Conservation (phyloP, 73 alveolate genomes). For the Halteria grandinella region DNA sequence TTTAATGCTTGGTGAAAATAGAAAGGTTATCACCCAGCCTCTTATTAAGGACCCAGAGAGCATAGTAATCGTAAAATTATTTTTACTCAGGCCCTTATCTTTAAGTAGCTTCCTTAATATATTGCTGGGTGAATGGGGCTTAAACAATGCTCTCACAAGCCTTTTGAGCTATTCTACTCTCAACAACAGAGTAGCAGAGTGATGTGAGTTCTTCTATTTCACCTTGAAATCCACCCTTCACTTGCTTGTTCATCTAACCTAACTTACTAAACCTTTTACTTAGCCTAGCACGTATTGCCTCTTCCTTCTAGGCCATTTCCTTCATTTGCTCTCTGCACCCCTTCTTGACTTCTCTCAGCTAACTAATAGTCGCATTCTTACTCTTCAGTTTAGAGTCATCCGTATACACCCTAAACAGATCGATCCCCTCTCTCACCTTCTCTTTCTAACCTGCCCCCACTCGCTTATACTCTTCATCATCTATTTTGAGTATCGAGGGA, state of each 20-base stretch:
- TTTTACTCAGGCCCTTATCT: background rate
- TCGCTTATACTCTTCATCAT: background rate
- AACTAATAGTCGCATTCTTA: background rate
- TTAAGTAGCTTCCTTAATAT: background rate
- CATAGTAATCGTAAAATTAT: conserved; percentile 35
- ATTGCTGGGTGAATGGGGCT: no score
- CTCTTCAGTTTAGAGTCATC: conserved; percentile 23
- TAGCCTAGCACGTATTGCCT: no score
- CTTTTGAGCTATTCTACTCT: no score
- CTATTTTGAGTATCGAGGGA: conserved; percentile 2
- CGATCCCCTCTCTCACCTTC: background rate
- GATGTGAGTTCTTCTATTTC: no score
- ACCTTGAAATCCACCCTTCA: no score
- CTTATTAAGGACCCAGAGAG: conserved; percentile 43
- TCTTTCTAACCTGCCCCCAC: background rate
- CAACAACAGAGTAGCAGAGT: no score
- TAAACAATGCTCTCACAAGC: no score
- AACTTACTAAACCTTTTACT: no score
- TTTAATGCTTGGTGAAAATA: background rate
- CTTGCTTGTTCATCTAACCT: no score
- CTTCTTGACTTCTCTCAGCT: conserved; percentile 16
- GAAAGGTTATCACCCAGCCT: background rate
- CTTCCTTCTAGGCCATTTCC: no score
- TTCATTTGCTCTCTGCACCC: conserved; percentile 13
- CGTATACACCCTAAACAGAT: background rate